phyloP scores from a whole-genome alignment of 768 basidiomycete species.

The Xerocomus potaroensis region DNA sequence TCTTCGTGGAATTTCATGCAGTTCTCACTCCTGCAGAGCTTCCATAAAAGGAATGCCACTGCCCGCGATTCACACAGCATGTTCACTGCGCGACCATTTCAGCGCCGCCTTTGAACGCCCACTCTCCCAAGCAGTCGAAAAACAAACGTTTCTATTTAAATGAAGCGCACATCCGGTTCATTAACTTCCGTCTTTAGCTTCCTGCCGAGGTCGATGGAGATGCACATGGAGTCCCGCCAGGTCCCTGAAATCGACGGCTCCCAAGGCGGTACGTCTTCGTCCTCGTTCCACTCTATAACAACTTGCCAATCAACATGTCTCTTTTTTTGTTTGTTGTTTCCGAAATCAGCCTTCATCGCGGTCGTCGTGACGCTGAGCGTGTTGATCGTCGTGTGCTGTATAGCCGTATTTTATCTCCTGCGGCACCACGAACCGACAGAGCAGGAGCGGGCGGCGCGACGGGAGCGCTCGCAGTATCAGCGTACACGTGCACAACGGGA shows the following conservation, averaged over 20 bases:
- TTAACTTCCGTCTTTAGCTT: neutral
- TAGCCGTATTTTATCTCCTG: constrained; percentile 54
- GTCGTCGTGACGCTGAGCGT: constrained; percentile 52
- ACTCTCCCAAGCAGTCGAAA: neutral
- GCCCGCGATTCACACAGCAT: constrained; percentile 1
- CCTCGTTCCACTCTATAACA: neutral
- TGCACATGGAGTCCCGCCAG: constrained; percentile 23
- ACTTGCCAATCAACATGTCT: neutral
- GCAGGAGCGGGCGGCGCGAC: constrained; percentile 35
- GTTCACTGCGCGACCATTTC: neutral
- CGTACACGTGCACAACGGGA: constrained; percentile 28
- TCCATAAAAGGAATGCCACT: constrained; percentile 15
- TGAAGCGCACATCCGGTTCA: neutral
- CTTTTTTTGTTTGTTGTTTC: constrained; percentile 3
- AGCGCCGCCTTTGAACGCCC: neutral
- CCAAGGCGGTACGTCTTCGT: constrained; percentile 37
- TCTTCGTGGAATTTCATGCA: neutral
- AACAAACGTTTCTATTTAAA: neutral
- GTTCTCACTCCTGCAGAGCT: neutral
- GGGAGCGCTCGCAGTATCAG: constrained; percentile 24
- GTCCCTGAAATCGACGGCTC: constrained; percentile 50
- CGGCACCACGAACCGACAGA: constrained; percentile 44
- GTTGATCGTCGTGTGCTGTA: constrained; percentile 50
- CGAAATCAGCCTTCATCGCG: constrained; percentile 64
- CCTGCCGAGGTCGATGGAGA: neutral